Base-by-base conservation (phyloP, 768 basidiomycete genomes). In the Pleurotus cornucopiae region DNA sequence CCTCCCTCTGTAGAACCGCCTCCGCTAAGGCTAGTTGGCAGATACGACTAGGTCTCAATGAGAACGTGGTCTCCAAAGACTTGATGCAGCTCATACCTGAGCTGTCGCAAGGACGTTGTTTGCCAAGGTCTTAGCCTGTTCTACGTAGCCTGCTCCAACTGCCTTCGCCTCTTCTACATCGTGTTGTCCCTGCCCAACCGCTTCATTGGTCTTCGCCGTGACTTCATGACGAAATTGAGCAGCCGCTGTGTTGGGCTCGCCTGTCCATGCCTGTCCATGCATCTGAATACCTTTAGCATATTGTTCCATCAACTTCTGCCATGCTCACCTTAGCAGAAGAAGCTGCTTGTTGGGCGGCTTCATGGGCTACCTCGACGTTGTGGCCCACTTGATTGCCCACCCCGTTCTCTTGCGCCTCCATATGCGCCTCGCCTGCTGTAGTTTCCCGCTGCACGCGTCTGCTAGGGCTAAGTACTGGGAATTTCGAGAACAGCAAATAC, bases 151-250 rank as follows among this genome's bases (percentile, higher is more conserved):
- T 5, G 71, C 70, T 25, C 77, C 76, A 1, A 74, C 63, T 3
- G 73, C 74, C 62, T 79, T 78, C 0, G 73, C 74, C 11, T 70
- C 66, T 5, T 77, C 73, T 1, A 87, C 73, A 56, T 81, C 76
- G 5, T 68, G 66, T 60, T 81, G 73, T 3, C 85, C 86, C 62
- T 88, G 76, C 0, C 72, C 71, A n/a, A 80, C 82, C 16, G 85
- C 86, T 0, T 68, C 67, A 46, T 83, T 68, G 1, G 80, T 82
- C 61, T 71, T 79, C 47, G 69, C 60, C n/a, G 67, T 67, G 0
- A 70, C 68, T 46, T 74, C 65, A 4, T 60, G 62, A 41, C 71
- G 63, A 18, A 80, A 63, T 47, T 74, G 67, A 30, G 75, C 75
- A 1, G 68, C 55, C 11, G 76, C 68, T 9, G 75, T 61, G 5